Percentiles rank a stretch among this genome's conserved stretches.
Evolutionary conservation across 352 stramenopile species (phyloP).

Genomic region (Globisporangium paroecandrum): DNA sequence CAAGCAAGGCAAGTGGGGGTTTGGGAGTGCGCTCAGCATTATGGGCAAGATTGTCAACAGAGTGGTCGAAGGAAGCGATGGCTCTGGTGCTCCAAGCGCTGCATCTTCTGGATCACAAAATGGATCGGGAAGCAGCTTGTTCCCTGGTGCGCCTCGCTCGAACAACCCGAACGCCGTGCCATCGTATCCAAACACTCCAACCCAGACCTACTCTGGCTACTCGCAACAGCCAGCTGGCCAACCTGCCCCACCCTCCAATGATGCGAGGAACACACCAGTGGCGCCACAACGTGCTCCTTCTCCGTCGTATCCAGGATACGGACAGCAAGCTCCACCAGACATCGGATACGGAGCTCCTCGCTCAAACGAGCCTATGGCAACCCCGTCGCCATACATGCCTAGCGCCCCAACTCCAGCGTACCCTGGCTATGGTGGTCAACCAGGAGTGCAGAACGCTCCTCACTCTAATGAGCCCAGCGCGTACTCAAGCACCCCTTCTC

Average conservation of each 20-base stretch:
- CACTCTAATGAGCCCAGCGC: constrained; percentile 17
- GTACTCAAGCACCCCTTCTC: constrained; percentile 16
- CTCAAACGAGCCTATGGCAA: constrained; percentile 18
- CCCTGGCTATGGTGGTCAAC: constrained; percentile 2
- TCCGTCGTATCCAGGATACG: constrained; percentile 12
- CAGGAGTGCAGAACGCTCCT: constrained; percentile 6
- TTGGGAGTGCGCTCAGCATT: constrained; percentile 78
- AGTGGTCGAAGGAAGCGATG: constrained; percentile 76
- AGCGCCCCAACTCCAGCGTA: not conserved
- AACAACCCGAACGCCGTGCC: constrained; percentile 19
- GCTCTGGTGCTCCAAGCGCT: constrained; percentile 13
- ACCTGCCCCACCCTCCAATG: constrained; percentile 12
- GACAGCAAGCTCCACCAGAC: constrained; percentile 15
- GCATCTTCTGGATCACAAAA: constrained; percentile 2
- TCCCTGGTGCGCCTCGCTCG: constrained; percentile 30
- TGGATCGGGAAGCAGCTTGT: constrained; percentile 29
- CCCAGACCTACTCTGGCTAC: constrained; percentile 17
- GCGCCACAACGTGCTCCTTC: constrained; percentile 8
- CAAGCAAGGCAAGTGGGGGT: constrained; percentile 73
- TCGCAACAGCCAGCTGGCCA: constrained; percentile 22
- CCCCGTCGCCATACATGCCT: constrained; percentile 27
- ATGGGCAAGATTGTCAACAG: constrained; percentile 88
- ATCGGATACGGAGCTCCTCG: constrained; percentile 15
- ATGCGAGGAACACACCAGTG: constrained; percentile 3
- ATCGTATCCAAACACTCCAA: constrained; percentile 27